Percentiles rank a stretch among this genome's conserved stretches.
These are phyloP conservation scores for Thalassia testudinum DNA, from an alignment of 116 monocot genomes.

Conservation along the genomic window DNA sequence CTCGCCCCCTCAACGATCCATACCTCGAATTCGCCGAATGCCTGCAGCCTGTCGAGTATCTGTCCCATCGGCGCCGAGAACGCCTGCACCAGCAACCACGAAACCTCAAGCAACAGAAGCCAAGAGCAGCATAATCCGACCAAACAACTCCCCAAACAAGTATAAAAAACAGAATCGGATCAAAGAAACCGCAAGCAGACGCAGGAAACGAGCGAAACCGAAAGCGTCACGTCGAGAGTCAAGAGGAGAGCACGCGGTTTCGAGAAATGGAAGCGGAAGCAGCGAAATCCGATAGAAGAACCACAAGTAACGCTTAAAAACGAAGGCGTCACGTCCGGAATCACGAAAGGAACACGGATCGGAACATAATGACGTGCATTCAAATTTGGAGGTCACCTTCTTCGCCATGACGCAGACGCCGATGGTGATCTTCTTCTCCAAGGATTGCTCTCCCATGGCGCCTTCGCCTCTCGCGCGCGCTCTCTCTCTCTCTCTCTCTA, in stretches of 20 bases:
- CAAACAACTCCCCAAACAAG: background rate
- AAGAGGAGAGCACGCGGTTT: background rate
- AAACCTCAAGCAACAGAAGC: background rate
- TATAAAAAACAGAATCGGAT: background rate
- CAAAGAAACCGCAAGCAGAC: background rate
- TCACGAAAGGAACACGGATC: background rate
- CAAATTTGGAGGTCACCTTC: constrained; percentile 74
- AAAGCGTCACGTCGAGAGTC: background rate
- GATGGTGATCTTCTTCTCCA: constrained; percentile 52
- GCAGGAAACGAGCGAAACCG: background rate
- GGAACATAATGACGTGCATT: constrained; percentile 15
- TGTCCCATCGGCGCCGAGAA: constrained; percentile 82
- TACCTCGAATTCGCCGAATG: constrained; percentile 99
- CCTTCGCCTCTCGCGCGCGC: background rate
- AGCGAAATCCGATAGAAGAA: background rate
- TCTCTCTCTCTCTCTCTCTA: background rate
- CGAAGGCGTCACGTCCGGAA: too few species aligned
- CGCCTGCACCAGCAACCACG: constrained; percentile 21
- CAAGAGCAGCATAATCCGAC: background rate
- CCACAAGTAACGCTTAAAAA: too few species aligned
- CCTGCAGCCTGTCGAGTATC: constrained; percentile 72
- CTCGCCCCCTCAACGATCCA: too few species aligned
- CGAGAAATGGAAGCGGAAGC: background rate
- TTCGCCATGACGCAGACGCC: constrained; percentile 99
- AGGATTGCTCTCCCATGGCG: background rate